phyloP scores from a whole-genome alignment of 306 rosid species.

The Prosopis cineraria region DNA sequence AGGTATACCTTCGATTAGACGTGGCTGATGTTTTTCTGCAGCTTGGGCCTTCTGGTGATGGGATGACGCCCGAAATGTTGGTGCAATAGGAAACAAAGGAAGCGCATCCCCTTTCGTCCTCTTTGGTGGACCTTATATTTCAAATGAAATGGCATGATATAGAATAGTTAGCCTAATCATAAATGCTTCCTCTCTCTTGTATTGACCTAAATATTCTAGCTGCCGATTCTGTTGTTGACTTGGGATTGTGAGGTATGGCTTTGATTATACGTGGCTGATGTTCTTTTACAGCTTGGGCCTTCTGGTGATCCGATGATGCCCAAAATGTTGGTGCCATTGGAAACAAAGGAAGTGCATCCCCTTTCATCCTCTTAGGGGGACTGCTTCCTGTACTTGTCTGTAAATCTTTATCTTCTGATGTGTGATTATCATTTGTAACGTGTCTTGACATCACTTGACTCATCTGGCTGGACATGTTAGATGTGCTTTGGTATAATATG shows the following conservation, averaged over 20 bases:
- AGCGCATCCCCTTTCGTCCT: constrained; percentile 50
- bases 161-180: constrained; percentile 27
- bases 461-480: constrained; percentile 53
- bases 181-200: constrained; percentile 78
- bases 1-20: constrained; percentile 69
- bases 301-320: constrained; percentile 39
- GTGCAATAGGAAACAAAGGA: constrained; percentile 70
- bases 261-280: constrained; percentile 56
- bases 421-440: constrained; percentile 25
- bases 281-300: constrained; percentile 35
- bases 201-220: constrained; percentile 72
- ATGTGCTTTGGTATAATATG: constrained; percentile 48
- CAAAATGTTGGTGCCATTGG: constrained; percentile 52
- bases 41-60: constrained; percentile 35
- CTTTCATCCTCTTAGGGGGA: constrained; percentile 49
- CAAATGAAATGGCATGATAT: constrained; percentile 16
- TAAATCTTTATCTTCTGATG: constrained; percentile 51
- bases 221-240: constrained; percentile 73
- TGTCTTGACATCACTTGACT: constrained; percentile 45
- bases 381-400: constrained; percentile 55
- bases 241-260: constrained; percentile 72
- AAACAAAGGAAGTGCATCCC: constrained; percentile 70
- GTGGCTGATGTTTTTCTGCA: constrained; percentile 39
- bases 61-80: constrained; percentile 35
- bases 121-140: constrained; percentile 48